Base-by-base conservation (phyloP, 202 grass and related monocot species). In the Setaria italica region DNA sequence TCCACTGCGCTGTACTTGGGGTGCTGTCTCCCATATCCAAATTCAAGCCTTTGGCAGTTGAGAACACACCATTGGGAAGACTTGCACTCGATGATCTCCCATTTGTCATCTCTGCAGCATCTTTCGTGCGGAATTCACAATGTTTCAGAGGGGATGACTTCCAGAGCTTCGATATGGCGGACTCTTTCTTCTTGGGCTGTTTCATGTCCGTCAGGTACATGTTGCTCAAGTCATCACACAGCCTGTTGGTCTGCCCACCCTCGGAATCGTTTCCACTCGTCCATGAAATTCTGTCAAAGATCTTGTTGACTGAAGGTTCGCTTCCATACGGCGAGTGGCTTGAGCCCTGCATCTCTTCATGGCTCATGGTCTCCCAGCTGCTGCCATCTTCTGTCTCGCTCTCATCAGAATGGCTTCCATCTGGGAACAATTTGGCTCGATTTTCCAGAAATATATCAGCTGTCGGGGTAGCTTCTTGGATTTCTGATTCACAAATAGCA, bases 351-450 rank as follows among this genome's bases (percentile, higher is more conserved):
- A 90, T 83, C 25, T 95, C 89, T 82, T 87, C 87, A 82, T 80
- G 89, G 59, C 87, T 98, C 72, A 89, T 79, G 64, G 95, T 98
- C 72, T 98, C 93, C 95, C 95, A 95, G 85, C 93, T 95, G 76
- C 89, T 98, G 67, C 74, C 84, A 73, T 87, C 91, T 75, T 93
- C 93, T 0, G 25, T 90, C 6, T 92, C 93, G 32, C 89, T 89
- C 51, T 93, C 78, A 72, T 89, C 82, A 65, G 80, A 88, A 57
- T 33, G 80, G 53, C 85, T 90, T 74, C 69, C 80, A 83, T 77
- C 90, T 71, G 72, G 80, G 70, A 85, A 90, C 57, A 86, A 51
- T 78, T 87, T 93, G 63, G 57, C 86, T 45, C 78, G 78, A 37
- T 92, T 93, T 77, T 92, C 81, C 66, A 93, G 80, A 84, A 92